These are phyloP conservation scores for Coccomyxa sp. DNA, from an alignment of 139 green algal genomes.

Conservation along the genomic window DNA sequence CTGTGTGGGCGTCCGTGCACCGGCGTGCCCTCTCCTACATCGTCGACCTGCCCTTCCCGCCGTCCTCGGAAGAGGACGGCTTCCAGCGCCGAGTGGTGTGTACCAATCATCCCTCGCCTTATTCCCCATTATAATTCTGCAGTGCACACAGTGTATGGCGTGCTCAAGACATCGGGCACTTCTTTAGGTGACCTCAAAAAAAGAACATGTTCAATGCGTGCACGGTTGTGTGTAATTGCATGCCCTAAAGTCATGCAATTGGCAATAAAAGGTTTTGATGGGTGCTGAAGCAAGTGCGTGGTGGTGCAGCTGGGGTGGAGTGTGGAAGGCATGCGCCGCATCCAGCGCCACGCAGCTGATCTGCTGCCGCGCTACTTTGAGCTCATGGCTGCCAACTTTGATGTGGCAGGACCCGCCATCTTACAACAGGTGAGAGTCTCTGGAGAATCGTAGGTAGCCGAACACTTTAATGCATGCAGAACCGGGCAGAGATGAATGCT, in stretches of 20 bases:
- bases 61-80: background rate
- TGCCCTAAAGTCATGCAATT: too few species aligned
- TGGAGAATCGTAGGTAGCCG: too few species aligned
- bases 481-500: too few species aligned
- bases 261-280: too few species aligned
- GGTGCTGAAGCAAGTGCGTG: background rate
- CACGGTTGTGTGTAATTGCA: too few species aligned
- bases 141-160: too few species aligned
- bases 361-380: constrained; percentile 7
- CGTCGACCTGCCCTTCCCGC: constrained; percentile 12
- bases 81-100: background rate
- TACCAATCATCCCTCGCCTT: background rate
- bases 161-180: too few species aligned
- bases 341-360: constrained; percentile 7
- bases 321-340: constrained; percentile 19
- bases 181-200: too few species aligned
- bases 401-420: background rate
- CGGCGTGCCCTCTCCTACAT: constrained; percentile 11
- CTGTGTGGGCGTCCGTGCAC: constrained; percentile 29
- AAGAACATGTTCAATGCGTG: too few species aligned
- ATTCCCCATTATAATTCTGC: too few species aligned
- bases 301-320: constrained; percentile 16
- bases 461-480: too few species aligned
- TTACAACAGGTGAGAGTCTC: constrained; percentile 5
- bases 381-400: background rate